Conservation (phyloP, 257 asterid genomes). For the Verbena officinalis region DNA sequence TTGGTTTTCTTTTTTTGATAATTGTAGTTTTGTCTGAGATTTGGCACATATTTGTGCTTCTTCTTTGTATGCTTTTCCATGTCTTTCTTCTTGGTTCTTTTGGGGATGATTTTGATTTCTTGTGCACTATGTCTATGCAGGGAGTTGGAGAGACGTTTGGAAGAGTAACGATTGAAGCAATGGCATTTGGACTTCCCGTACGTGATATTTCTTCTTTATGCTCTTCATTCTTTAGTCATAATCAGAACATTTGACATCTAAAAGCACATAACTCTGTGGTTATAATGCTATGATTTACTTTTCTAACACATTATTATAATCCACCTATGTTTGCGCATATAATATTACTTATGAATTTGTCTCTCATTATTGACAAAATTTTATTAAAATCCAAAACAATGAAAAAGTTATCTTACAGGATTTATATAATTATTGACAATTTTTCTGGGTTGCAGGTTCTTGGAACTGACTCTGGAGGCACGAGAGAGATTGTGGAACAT, state of each 20-base stretch:
- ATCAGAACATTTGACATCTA: not conserved
- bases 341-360: no score
- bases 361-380: no score
- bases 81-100: no score
- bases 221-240: not conserved
- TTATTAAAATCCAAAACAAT: no score
- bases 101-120: not conserved
- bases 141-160: conserved; percentile 99
- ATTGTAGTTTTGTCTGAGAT: no score
- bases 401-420: no score
- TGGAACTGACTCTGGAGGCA: conserved; percentile 96
- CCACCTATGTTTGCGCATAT: no score
- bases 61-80: no score
- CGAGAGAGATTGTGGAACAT: conserved; percentile 84
- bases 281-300: not conserved
- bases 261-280: not conserved
- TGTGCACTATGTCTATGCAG: conserved; percentile 42
- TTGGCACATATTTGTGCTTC: no score
- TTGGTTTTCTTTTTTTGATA: not conserved
- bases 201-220: conserved; percentile 29
- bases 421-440: no score
- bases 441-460: conserved; percentile 57
- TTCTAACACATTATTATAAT: not conserved
- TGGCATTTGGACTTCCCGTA: conserved; percentile 99
- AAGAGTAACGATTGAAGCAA: conserved; percentile 97